These are phyloP conservation scores for Phytophthora ohioensis DNA, from an alignment of 352 stramenopile genomes.

Conservation along the genomic window DNA sequence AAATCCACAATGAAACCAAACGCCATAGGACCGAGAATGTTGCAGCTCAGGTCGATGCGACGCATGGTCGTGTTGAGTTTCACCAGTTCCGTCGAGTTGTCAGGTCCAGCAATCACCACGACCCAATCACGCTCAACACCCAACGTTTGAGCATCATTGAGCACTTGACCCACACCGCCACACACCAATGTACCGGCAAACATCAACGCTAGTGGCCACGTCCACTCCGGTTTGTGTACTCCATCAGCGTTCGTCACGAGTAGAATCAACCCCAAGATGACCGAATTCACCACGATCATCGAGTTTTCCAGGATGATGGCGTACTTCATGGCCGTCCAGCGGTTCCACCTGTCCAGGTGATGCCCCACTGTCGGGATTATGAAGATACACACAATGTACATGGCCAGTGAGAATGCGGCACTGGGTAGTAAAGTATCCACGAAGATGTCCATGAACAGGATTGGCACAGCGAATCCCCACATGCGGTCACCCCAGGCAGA, in stretches of 20 bases:
- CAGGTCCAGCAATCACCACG: slow-evolving; percentile 70
- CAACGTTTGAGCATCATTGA: slow-evolving; percentile 81
- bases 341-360: slow-evolving; percentile 70
- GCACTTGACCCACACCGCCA: slow-evolving; percentile 74
- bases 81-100: slow-evolving; percentile 60
- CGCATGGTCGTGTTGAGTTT: slow-evolving; percentile 83
- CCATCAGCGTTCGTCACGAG: slow-evolving; percentile 68
- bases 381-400: slow-evolving; percentile 80
- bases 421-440: slow-evolving; percentile 83
- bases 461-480: slow-evolving; percentile 83
- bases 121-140: slow-evolving; percentile 90
- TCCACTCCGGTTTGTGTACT: slow-evolving; percentile 68
- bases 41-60: slow-evolving; percentile 85
- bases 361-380: slow-evolving; percentile 74
- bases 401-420: slow-evolving; percentile 72
- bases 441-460: slow-evolving; percentile 90
- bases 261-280: slow-evolving; percentile 69
- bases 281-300: slow-evolving; percentile 76
- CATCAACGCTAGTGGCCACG: slow-evolving; percentile 46
- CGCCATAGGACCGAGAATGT: slow-evolving; percentile 73
- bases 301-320: slow-evolving; percentile 81
- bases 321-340: slow-evolving; percentile 75
- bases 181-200: slow-evolving; percentile 69
- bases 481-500: slow-evolving; percentile 86
- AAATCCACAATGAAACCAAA: slow-evolving; percentile 89